Evolutionary conservation across 2,329 filamentous ascomycete species (phyloP).

Genomic region (Ophiostoma novo-ulmi): DNA sequence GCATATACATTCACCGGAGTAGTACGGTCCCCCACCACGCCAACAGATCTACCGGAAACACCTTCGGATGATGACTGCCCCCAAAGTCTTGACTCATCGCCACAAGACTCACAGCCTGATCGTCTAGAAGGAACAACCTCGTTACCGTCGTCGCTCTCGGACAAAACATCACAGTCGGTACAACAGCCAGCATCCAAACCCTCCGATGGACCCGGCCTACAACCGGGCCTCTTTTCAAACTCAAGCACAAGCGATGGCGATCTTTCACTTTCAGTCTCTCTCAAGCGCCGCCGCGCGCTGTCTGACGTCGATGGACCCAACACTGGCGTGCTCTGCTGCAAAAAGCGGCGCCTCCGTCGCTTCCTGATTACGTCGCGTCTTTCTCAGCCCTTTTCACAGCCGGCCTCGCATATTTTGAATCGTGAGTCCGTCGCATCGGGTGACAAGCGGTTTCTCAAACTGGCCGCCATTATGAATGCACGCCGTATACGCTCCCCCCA

Average conservation of each 20-base stretch:
- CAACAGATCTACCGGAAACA: neutral
- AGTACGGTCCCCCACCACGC: neutral
- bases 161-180: neutral
- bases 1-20: neutral
- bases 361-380: slow-evolving; percentile 64
- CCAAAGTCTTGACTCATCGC: neutral
- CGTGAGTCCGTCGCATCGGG: slow-evolving; percentile 46
- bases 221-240: no score
- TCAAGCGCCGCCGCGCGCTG: slow-evolving; percentile 49
- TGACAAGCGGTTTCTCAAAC: slow-evolving; percentile 46
- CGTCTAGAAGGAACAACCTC: neutral
- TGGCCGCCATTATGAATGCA: slow-evolving; percentile 41
- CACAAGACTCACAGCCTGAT: neutral
- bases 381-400: slow-evolving; percentile 62
- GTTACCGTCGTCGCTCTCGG: neutral
- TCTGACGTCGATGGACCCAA: slow-evolving; percentile 57
- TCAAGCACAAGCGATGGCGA: neutral
- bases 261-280: slow-evolving; percentile 7
- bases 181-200: neutral
- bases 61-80: neutral
- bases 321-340: slow-evolving; percentile 48
- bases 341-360: slow-evolving; percentile 62
- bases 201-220: no score
- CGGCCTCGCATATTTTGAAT: slow-evolving; percentile 64
- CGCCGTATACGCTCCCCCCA: slow-evolving; percentile 28